A percentile compares a stretch with the other conserved stretches of the same genome.
Evolutionary conservation across 805 yeast genomes (phyloP).

Genomic region (Hyphopichia homilentoma): DNA sequence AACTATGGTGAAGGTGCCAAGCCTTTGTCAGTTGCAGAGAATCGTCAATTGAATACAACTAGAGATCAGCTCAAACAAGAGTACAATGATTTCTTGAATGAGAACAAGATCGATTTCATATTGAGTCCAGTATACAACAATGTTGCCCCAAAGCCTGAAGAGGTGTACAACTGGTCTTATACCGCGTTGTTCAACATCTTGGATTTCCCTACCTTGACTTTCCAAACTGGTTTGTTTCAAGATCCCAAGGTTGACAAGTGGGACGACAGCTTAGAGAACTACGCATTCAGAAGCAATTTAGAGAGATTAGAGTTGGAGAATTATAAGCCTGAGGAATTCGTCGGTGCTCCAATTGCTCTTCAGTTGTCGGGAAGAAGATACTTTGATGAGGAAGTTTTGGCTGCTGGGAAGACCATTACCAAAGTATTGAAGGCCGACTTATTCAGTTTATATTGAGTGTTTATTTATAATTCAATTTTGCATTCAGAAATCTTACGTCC

Average conservation of each 20-base stretch:
- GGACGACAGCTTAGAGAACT: constrained; percentile 29
- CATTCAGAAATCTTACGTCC: background rate
- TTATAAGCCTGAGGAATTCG: constrained; percentile 45
- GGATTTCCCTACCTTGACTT: constrained; percentile 64
- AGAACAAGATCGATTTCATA: constrained; percentile 59
- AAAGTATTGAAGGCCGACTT: constrained; percentile 30
- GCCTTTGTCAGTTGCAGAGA: constrained; percentile 44
- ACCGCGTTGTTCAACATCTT: constrained; percentile 69
- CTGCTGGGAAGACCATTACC: constrained; percentile 39
- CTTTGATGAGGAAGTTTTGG: constrained; percentile 54
- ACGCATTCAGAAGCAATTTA: constrained; percentile 41
- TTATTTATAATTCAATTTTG: background rate
- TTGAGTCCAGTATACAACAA: constrained; percentile 66
- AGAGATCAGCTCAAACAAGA: constrained; percentile 60
- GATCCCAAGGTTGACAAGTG: constrained; percentile 53
- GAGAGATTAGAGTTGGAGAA: constrained; percentile 47
- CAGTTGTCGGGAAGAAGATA: constrained; percentile 55
- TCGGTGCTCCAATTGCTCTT: constrained; percentile 53
- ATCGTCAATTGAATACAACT: constrained; percentile 48
- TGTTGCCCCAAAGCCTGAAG: constrained; percentile 65
- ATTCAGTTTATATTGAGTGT: constrained; percentile 9
- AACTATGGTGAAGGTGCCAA: constrained; percentile 57
- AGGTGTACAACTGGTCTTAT: constrained; percentile 75
- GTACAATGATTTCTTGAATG: constrained; percentile 50
- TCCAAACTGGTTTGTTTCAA: constrained; percentile 60